Evolutionary conservation across 2,329 filamentous ascomycete genomes (phyloP).

Genomic region (Claviceps monticola): DNA sequence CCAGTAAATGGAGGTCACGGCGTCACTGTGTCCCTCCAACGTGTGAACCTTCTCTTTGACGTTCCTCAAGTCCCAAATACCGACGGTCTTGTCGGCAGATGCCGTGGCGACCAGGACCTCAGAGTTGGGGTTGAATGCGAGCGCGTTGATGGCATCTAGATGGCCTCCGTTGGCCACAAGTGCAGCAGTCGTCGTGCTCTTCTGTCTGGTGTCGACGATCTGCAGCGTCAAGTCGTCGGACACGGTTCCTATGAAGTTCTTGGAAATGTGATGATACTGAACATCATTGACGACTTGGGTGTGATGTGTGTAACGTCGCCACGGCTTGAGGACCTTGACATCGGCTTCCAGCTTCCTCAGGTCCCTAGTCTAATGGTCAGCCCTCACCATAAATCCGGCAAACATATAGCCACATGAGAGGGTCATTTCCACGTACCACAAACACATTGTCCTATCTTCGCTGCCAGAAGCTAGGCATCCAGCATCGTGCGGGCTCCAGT

Average conservation of each 20-base stretch:
- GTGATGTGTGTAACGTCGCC: slow-evolving; percentile 73
- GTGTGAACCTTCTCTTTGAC: slow-evolving; percentile 82
- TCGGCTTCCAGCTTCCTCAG: slow-evolving; percentile 59
- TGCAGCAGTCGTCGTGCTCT: slow-evolving; percentile 51
- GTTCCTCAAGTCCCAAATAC: slow-evolving; percentile 88
- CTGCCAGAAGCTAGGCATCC: slow-evolving; percentile 82
- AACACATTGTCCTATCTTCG: slow-evolving; percentile 78
- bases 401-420: neutral
- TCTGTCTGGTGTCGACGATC: slow-evolving; percentile 71
- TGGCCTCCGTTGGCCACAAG: slow-evolving; percentile 63
- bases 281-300: slow-evolving; percentile 91
- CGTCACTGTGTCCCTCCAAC: slow-evolving; percentile 75
- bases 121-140: slow-evolving; percentile 86
- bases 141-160: slow-evolving; percentile 84
- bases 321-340: slow-evolving; percentile 56
- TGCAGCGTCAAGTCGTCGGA: slow-evolving; percentile 92
- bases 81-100: slow-evolving; percentile 89
- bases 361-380: slow-evolving; percentile 42
- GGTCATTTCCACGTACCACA: slow-evolving; percentile 50
- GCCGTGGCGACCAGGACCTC: slow-evolving; percentile 85
- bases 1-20: slow-evolving; percentile 87
- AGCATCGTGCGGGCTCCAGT: slow-evolving; percentile 76
- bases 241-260: slow-evolving; percentile 76
- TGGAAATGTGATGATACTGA: slow-evolving; percentile 80
- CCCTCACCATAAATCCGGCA: neutral